Evolutionary conservation across 352 stramenopile genomes (phyloP).

Genomic region (Phytopythium ostracodes): DNA sequence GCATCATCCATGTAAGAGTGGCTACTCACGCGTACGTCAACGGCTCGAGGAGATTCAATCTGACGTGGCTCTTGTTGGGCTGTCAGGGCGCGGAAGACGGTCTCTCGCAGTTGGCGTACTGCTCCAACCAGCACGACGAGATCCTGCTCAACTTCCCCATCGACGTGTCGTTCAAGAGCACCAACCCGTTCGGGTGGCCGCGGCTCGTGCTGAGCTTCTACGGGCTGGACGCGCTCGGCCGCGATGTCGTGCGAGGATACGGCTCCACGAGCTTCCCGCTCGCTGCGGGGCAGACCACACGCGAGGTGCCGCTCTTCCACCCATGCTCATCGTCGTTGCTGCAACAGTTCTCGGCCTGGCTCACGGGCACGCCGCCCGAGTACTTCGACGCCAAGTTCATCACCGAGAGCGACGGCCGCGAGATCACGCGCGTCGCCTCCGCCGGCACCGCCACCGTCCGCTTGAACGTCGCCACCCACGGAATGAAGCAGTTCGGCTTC

Average conservation of each 20-base stretch:
- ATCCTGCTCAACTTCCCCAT: slow-evolving; percentile 96
- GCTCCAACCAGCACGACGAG: slow-evolving; percentile 36
- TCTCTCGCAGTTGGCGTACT: slow-evolving; percentile 86
- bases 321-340: slow-evolving; percentile 82
- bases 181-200: slow-evolving; percentile 94
- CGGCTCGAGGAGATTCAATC: not conserved
- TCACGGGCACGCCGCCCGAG: slow-evolving; percentile 83
- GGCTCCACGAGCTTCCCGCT: slow-evolving; percentile 85
- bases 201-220: slow-evolving; percentile 87
- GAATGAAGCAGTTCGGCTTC: slow-evolving; percentile 50
- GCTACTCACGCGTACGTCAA: not conserved
- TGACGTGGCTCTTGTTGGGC: not conserved
- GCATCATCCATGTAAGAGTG: slow-evolving; percentile 68
- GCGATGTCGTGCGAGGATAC: slow-evolving; percentile 91
- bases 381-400: slow-evolving; percentile 89
- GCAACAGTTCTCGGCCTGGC: slow-evolving; percentile 87
- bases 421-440: slow-evolving; percentile 63
- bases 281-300: slow-evolving; percentile 44
- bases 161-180: slow-evolving; percentile 94
- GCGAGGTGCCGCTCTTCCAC: slow-evolving; percentile 83
- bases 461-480: slow-evolving; percentile 60
- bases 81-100: slow-evolving; percentile 67
- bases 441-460: slow-evolving; percentile 44
- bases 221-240: slow-evolving; percentile 86
- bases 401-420: slow-evolving; percentile 58